phyloP scores from a whole-genome alignment of 2,329 filamentous ascomycete genomes.

The Dryadomyces sulphureus region DNA sequence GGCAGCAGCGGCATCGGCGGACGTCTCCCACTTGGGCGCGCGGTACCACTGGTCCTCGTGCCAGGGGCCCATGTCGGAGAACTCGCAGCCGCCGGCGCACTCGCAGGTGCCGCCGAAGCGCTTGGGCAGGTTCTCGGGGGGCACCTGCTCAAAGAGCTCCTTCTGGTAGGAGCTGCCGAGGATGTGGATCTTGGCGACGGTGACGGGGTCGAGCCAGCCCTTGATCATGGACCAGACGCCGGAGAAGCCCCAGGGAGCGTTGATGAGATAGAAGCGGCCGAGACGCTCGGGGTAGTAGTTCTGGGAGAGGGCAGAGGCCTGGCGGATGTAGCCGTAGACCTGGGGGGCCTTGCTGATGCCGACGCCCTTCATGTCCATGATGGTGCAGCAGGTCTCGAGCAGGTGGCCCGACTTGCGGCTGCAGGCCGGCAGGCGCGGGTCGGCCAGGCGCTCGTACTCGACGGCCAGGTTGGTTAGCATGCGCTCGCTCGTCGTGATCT shows the following conservation, averaged over 20 bases:
- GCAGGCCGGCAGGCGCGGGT: slow-evolving; percentile 87
- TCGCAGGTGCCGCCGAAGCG: slow-evolving; percentile 72
- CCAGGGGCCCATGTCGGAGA: slow-evolving; percentile 90
- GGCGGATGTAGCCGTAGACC: slow-evolving; percentile 77
- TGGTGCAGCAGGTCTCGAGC: slow-evolving; percentile 93
- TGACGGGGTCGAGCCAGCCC: slow-evolving; percentile 92
- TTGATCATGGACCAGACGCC: slow-evolving; percentile 76
- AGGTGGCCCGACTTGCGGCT: slow-evolving; percentile 81
- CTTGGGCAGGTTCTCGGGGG: slow-evolving; percentile 78
- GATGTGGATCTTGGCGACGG: slow-evolving; percentile 89
- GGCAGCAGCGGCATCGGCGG: slow-evolving; percentile 18
- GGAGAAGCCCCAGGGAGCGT: slow-evolving; percentile 91
- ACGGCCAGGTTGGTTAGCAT: slow-evolving; percentile 94
- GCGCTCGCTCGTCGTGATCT: slow-evolving; percentile 81
- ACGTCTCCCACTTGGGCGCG: slow-evolving; percentile 49
- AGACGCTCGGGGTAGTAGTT: slow-evolving; percentile 99
- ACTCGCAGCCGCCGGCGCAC: slow-evolving; percentile 67
- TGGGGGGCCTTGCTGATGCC: slow-evolving; percentile 65
- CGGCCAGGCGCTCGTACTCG: slow-evolving; percentile 93
- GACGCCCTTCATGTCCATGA: slow-evolving; percentile 96
- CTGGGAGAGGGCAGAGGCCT: slow-evolving; percentile 80
- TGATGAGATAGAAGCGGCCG: slow-evolving; percentile 94
- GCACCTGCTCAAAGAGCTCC: slow-evolving; percentile 72
- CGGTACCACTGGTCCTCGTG: slow-evolving; percentile 52
- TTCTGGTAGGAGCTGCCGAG: slow-evolving; percentile 68